Evolutionary conservation across 129 eudicot genomes (phyloP), one percentile per base, ranked within the genome.

Genomic region (Solidago caesia): DNA sequence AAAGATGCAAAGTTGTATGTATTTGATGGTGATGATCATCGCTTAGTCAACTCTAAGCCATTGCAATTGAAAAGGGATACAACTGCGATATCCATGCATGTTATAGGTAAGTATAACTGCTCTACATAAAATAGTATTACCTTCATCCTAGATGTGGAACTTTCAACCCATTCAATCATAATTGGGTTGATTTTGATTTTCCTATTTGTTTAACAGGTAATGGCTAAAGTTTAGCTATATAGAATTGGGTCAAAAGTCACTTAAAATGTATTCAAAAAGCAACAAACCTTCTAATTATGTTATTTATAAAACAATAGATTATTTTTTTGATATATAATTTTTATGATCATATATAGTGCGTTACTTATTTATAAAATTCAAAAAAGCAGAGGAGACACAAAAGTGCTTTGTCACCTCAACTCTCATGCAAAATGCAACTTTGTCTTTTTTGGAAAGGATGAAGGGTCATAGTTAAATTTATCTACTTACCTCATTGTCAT

Each of bases 41-140:
- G 68, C 59, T 59, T 81, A 77, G 66, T 86, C 82, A 74, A 78
- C 82, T 77, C 86, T 69, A 72, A 73, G 72, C 96, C 96, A 48
- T n/a, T 83, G 72, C 89, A 81, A 64, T 64, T 88, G 80, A 91
- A 83, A 84, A 91, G 86, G 75, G 82, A 84, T 56, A 65, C 89
- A 67, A 52, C 87, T 46, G 89, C 92, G 70, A 67, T 93, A 80
- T 86, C 97, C 68, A 63, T 93, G 91, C 79, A 88, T 80, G 81
- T 93, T 68, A 82, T 93, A 86, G 98, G 98, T 82, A 87, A 86
- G 96, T 88, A 77, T 70, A 46, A 68, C 55, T 49, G 15, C 67
- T 72, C 46, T 77, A 55, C 39, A 46, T 56, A 56, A 25, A 6
- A 16, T 56, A 56, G 29, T 56, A 16, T 27, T 15, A 56, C 29